Evolutionary conservation across 1,284 basidiomycete species (phyloP).

Genomic region (Cutaneotrichosporon mucoides): DNA sequence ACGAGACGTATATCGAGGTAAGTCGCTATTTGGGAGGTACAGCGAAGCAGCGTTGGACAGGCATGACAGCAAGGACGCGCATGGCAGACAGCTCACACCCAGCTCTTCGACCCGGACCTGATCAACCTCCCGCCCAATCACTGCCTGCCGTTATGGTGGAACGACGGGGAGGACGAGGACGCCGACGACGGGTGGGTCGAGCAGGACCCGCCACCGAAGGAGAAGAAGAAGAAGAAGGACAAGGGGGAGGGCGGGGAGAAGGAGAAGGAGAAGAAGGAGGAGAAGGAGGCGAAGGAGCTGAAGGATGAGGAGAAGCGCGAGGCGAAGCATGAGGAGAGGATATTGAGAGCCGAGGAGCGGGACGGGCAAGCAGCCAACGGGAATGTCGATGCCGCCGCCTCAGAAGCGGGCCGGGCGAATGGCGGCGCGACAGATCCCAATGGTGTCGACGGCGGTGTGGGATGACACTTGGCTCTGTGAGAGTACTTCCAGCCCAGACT

Average conservation of each 20-base stretch:
- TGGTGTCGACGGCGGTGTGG: too few relatives aligned
- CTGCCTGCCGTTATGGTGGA: constrained; percentile 37
- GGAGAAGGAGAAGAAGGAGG: neutral
- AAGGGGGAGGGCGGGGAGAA: neutral
- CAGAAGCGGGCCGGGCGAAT: too few relatives aligned
- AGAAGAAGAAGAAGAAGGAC: constrained; percentile 22
- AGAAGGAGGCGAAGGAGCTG: constrained; percentile 6
- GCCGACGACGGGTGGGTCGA: constrained; percentile 13
- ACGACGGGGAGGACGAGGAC: constrained; percentile 9
- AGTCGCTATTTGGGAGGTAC: constrained; percentile 1
- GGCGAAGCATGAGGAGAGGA: neutral
- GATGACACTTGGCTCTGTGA: too few relatives aligned
- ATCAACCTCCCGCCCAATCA: constrained; percentile 37
- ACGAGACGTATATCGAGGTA: constrained; percentile 49
- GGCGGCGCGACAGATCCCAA: too few relatives aligned
- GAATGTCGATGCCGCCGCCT: too few relatives aligned
- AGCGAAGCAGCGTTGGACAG: too few relatives aligned
- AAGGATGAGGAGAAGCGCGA: constrained; percentile 2
- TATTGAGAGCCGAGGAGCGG: neutral
- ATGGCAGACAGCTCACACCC: neutral
- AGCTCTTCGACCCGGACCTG: constrained; percentile 47
- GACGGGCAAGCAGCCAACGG: too few relatives aligned
- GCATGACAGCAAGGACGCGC: neutral
- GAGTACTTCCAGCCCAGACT: too few relatives aligned
- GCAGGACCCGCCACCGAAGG: constrained; percentile 18